phyloP scores from a whole-genome alignment of 352 stramenopile species.

The Plasmopara viticola region DNA sequence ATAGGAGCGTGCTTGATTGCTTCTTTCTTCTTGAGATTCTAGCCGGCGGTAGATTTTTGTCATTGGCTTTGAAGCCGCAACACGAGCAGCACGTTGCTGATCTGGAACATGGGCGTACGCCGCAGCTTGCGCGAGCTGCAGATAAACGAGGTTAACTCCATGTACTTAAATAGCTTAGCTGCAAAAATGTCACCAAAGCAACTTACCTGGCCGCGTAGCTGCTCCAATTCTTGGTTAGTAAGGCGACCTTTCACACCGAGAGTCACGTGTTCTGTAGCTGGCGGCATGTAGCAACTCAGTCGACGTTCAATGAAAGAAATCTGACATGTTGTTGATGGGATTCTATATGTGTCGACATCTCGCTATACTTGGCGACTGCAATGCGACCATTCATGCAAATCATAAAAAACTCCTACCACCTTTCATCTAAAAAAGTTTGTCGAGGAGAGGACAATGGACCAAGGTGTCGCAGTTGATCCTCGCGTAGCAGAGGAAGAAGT shows the following conservation, averaged over 20 bases:
- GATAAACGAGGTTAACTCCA: background rate
- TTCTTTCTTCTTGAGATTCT: slow-evolving; percentile 5
- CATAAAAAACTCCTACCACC: background rate
- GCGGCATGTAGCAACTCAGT: background rate
- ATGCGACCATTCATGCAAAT: slow-evolving; percentile 7
- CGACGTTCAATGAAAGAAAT: background rate
- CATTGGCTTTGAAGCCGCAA: slow-evolving; percentile 38
- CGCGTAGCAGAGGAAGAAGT: slow-evolving; percentile 4
- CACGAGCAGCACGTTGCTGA: slow-evolving; percentile 7
- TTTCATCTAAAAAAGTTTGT: background rate
- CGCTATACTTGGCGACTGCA: slow-evolving; percentile 21
- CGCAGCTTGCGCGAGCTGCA: slow-evolving; percentile 44
- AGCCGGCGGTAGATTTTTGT: slow-evolving; percentile 48
- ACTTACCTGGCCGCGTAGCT: slow-evolving; percentile 15
- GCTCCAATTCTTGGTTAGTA: slow-evolving; percentile 67
- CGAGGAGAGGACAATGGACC: slow-evolving; percentile 10
- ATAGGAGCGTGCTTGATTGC: slow-evolving; percentile 13
- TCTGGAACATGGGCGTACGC: slow-evolving; percentile 51
- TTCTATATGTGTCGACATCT: slow-evolving; percentile 19
- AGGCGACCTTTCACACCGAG: slow-evolving; percentile 44
- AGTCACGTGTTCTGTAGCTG: slow-evolving; percentile 9
- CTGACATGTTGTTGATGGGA: slow-evolving; percentile 6
- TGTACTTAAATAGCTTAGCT: no score
- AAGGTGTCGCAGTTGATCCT: slow-evolving; percentile 2
- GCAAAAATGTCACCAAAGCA: no score